Evolutionary conservation across 1,284 basidiomycete genomes (phyloP).

Genomic region (Trametes hirsuta): DNA sequence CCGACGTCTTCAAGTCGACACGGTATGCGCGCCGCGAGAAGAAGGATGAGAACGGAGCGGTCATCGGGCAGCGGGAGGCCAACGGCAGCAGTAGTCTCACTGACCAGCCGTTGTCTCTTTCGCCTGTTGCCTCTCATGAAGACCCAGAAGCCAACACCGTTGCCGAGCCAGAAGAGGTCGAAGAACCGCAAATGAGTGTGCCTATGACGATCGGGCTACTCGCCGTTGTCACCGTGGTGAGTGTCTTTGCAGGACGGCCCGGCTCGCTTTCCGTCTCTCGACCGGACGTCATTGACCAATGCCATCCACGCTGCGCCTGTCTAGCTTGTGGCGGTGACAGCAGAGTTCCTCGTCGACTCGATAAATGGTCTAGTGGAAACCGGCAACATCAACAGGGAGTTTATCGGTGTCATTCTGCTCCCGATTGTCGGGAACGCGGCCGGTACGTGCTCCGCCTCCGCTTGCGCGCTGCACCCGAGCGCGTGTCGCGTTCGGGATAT

Average conservation of each 20-base stretch:
- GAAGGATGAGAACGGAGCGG: slow-evolving; percentile 2
- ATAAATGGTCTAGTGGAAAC: slow-evolving; percentile 66
- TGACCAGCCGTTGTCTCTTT: neutral
- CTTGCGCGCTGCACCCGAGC: neutral
- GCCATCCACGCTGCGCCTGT: neutral
- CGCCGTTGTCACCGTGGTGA: slow-evolving; percentile 64
- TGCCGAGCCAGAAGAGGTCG: slow-evolving; percentile 17
- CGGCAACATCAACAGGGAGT: slow-evolving; percentile 69
- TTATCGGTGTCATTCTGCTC: slow-evolving; percentile 85
- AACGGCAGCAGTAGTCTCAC: slow-evolving; percentile 9
- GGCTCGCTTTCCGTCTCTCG: neutral
- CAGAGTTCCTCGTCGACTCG: slow-evolving; percentile 85
- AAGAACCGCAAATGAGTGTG: slow-evolving; percentile 62
- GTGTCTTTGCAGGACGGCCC: slow-evolving; percentile 26
- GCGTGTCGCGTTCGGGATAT: neutral
- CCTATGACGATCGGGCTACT: slow-evolving; percentile 57
- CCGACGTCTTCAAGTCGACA: slow-evolving; percentile 42
- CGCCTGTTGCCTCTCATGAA: neutral
- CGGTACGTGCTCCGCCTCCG: slow-evolving; percentile 42
- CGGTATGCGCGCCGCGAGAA: slow-evolving; percentile 35
- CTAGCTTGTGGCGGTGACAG: slow-evolving; percentile 77
- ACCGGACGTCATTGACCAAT: neutral
- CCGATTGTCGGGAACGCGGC: slow-evolving; percentile 89
- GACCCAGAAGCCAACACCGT: slow-evolving; percentile 22
- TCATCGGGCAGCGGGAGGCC: neutral